These are phyloP conservation scores for Dioscorea cayenensis DNA, from an alignment of 116 monocot genomes.

Conservation along the genomic window DNA sequence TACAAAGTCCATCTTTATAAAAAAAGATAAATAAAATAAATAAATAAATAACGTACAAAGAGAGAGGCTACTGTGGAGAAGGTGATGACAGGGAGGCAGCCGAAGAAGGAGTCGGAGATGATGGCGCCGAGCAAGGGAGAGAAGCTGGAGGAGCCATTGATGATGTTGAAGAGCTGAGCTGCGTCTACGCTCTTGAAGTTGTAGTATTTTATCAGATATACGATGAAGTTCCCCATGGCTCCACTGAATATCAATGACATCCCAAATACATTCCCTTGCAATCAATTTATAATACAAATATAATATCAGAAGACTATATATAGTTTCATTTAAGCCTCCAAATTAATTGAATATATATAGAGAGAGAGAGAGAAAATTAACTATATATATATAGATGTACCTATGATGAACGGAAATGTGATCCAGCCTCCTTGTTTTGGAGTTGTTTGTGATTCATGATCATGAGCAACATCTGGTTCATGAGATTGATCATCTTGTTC, in stretches of 20 bases:
- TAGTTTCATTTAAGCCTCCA: neutral
- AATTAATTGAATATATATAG: neutral
- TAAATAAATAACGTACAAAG: slow-evolving; percentile 20
- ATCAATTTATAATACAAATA: no score
- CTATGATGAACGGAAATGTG: slow-evolving; percentile 54
- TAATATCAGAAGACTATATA: neutral
- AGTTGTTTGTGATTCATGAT: slow-evolving; percentile 1
- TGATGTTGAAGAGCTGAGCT: slow-evolving; percentile 52
- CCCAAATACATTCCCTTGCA: slow-evolving; percentile 20
- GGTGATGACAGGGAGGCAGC: slow-evolving; percentile 45
- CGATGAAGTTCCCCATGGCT: slow-evolving; percentile 25
- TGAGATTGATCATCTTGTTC: neutral
- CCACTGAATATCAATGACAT: slow-evolving; percentile 17
- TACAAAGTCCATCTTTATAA: no score
- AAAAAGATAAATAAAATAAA: no score
- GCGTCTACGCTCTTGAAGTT: slow-evolving; percentile 65
- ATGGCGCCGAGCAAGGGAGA: slow-evolving; percentile 55
- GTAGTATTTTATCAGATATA: slow-evolving; percentile 42
- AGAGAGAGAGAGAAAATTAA: neutral
- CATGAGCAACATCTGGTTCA: neutral
- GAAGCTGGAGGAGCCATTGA: slow-evolving; percentile 40
- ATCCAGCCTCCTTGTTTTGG: slow-evolving; percentile 48
- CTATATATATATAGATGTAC: slow-evolving; percentile 9
- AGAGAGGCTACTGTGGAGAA: slow-evolving; percentile 28
- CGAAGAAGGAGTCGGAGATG: slow-evolving; percentile 63